These are phyloP conservation scores for Clausena lansium DNA, from an alignment of 345 rosid genomes.

Conservation along the genomic window DNA sequence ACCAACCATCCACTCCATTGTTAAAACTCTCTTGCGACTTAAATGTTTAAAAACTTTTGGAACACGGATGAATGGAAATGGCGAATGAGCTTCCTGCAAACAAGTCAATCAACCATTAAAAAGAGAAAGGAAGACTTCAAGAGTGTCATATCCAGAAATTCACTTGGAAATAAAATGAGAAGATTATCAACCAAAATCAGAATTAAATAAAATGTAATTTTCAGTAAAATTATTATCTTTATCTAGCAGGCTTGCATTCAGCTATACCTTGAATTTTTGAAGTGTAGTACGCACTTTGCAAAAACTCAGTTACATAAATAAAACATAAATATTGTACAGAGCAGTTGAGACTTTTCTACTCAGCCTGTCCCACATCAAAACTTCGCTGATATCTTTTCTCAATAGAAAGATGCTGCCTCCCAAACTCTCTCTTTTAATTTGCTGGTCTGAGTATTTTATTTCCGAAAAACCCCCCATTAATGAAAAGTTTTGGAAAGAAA, in stretches of 20 bases:
- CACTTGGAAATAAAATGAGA: not conserved
- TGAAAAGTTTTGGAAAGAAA: not conserved
- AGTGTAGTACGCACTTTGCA: not conserved
- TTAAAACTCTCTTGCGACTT: slow-evolving; percentile 76
- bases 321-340: not conserved
- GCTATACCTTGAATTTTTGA: not conserved
- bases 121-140: slow-evolving; percentile 15
- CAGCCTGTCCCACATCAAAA: not conserved
- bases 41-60: slow-evolving; percentile 70
- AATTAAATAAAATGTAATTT: not conserved
- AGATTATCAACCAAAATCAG: slow-evolving; percentile 3
- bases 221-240: not conserved
- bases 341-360: not conserved
- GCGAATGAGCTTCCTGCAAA: slow-evolving; percentile 82
- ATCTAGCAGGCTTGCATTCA: not conserved
- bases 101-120: slow-evolving; percentile 21
- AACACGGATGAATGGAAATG: slow-evolving; percentile 54
- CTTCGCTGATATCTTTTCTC: not conserved
- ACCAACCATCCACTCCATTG: slow-evolving; percentile 97
- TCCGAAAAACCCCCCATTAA: not conserved
- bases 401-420: not conserved
- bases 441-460: not conserved
- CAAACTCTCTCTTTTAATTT: not conserved
- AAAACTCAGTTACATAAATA: not conserved
- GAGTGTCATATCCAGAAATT: slow-evolving; percentile 7